A percentile compares a stretch with the other conserved stretches of the same genome.
Conservation (phyloP, 306 rosid species). For the Pachyrhizus erosus region DNA sequence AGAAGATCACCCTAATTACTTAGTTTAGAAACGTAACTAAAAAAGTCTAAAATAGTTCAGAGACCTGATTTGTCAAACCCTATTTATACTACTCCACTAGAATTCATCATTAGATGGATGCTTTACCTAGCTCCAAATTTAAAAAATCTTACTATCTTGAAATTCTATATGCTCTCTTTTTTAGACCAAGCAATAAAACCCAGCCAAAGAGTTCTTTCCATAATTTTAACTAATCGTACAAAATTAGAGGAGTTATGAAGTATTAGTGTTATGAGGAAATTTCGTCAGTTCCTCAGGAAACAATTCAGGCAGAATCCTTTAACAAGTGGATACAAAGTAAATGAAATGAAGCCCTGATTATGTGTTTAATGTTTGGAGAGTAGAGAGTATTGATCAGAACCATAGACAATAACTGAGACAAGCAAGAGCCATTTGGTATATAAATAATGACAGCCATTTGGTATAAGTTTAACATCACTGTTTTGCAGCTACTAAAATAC, state of each 20-base stretch:
- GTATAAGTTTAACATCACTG: not conserved
- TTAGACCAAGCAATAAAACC: not conserved
- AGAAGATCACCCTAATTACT: too few relatives aligned
- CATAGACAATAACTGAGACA: not conserved
- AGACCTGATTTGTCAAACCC: too few relatives aligned
- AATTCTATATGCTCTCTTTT: not conserved
- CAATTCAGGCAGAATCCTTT: not conserved
- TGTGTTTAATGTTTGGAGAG: not conserved
- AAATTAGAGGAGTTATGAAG: not conserved
- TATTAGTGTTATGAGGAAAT: not conserved
- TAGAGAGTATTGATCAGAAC: not conserved
- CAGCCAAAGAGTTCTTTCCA: not conserved
- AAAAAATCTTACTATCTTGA: not conserved
- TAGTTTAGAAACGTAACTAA: too few relatives aligned
- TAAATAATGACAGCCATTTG: not conserved
- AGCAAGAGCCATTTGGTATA: not conserved
- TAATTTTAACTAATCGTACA: not conserved
- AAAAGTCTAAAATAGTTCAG: too few relatives aligned
- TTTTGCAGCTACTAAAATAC: not conserved
- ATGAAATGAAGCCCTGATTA: not conserved
- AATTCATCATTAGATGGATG: not conserved
- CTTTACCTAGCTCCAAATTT: slow-evolving; percentile 3
- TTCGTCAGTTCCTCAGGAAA: slow-evolving; percentile 5
- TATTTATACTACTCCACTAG: not conserved
- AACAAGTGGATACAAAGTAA: slow-evolving; percentile 10